phyloP scores from a whole-genome alignment of 805 yeast genomes.

The Isabelozyma heimii region DNA sequence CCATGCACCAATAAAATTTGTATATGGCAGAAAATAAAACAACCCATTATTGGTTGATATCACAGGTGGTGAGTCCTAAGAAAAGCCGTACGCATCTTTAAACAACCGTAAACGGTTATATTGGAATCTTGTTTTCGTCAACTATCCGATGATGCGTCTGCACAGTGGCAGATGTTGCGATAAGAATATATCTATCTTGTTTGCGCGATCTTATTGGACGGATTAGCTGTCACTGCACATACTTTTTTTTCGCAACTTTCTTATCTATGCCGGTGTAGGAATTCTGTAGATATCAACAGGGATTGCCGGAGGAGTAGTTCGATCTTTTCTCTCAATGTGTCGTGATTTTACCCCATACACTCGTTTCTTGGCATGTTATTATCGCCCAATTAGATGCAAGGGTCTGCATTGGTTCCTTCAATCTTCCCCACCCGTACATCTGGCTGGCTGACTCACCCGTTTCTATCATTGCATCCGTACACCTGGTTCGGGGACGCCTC shows the following conservation, averaged over 20 bases:
- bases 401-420: too few species aligned
- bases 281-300: background rate
- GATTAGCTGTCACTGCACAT: background rate
- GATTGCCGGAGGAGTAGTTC: background rate
- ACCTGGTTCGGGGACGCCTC: too few species aligned
- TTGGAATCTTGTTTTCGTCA: background rate
- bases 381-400: background rate
- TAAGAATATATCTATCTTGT: background rate
- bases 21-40: background rate
- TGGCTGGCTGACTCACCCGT: too few species aligned
- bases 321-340: background rate
- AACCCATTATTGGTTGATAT: background rate
- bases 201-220: background rate
- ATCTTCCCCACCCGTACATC: too few species aligned
- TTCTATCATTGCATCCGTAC: too few species aligned
- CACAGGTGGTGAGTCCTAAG: background rate
- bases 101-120: background rate
- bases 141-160: background rate
- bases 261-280: background rate
- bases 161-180: background rate
- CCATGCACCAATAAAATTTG: background rate
- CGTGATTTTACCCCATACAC: background rate
- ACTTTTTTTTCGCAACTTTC: background rate
- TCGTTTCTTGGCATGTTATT: background rate
- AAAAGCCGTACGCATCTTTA: background rate